phyloP scores from a whole-genome alignment of 768 basidiomycete species.

The Bullera alba region DNA sequence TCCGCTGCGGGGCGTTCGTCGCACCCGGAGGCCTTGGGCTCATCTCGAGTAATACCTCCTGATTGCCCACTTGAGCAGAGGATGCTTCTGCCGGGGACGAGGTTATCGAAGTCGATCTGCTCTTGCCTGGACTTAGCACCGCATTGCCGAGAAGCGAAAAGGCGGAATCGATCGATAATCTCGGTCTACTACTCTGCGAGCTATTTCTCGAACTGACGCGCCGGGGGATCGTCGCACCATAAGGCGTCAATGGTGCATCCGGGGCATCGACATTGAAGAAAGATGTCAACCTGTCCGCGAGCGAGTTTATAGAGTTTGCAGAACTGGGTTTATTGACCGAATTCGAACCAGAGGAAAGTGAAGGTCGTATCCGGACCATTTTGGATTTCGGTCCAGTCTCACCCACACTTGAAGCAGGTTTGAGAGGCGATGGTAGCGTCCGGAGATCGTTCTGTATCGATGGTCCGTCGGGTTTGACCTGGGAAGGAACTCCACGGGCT shows the following conservation, averaged over 20 bases:
- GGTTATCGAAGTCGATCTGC: no score
- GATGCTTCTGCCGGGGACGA: no score
- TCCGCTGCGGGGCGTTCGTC: no score
- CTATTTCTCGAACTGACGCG: no score
- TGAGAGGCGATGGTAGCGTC: background rate
- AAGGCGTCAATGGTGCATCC: conserved; percentile 5
- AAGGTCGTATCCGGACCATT: conserved; percentile 20
- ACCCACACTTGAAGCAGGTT: conserved; percentile 1
- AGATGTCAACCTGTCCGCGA: conserved; percentile 16
- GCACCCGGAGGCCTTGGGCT: no score
- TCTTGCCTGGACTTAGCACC: no score
- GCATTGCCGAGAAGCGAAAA: no score
- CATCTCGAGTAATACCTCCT: background rate
- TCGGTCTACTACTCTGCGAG: no score
- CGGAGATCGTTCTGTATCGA: conserved; percentile 3
- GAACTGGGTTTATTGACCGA: conserved; percentile 11
- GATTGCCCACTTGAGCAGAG: no score
- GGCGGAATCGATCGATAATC: no score
- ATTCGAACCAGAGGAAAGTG: conserved; percentile 18
- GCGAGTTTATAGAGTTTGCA: no score
- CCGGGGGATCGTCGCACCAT: background rate
- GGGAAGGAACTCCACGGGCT: background rate
- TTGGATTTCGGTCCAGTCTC: conserved; percentile 20
- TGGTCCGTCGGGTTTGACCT: background rate
- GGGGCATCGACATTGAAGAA: conserved; percentile 33